Percentiles rank a stretch among this genome's conserved stretches.
Conservation (phyloP, 371 early-diverging fungal species). For the Zopfochytrium polystomum region DNA sequence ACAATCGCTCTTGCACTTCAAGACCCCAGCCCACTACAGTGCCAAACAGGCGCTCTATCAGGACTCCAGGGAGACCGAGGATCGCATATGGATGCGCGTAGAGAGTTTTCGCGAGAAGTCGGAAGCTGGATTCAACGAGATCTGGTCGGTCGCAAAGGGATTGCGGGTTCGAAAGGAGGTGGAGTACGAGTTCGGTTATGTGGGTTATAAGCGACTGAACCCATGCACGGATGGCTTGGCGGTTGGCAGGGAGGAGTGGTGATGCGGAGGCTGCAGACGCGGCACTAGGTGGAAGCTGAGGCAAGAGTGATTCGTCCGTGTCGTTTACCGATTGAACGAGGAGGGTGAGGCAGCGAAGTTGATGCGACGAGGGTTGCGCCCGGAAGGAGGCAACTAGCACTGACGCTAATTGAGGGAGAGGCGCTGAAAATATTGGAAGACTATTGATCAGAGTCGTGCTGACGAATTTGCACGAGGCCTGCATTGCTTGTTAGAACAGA, state of each 20-base stretch:
- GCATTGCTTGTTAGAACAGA: background rate
- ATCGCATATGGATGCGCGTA: constrained; percentile 26
- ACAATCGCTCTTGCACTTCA: constrained; percentile 26
- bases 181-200: constrained; percentile 10
- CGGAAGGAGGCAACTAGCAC: background rate
- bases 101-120: background rate
- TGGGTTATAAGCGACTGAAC: background rate
- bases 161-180: background rate
- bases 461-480: constrained; percentile 12
- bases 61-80: constrained; percentile 11
- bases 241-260: no score
- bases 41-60: constrained; percentile 14
- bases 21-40: constrained; percentile 13
- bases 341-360: constrained; percentile 12
- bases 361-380: background rate
- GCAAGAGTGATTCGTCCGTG: background rate
- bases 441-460: constrained; percentile 8
- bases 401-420: background rate
- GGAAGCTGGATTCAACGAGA: background rate
- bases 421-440: constrained; percentile 10
- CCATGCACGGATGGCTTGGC: constrained; percentile 17
- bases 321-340: constrained; percentile 7
- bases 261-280: background rate
- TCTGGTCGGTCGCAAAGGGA: background rate
- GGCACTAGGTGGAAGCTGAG: constrained; percentile 7